phyloP scores from a whole-genome alignment of 768 basidiomycete species.

The Cyclocybe aegerita region DNA sequence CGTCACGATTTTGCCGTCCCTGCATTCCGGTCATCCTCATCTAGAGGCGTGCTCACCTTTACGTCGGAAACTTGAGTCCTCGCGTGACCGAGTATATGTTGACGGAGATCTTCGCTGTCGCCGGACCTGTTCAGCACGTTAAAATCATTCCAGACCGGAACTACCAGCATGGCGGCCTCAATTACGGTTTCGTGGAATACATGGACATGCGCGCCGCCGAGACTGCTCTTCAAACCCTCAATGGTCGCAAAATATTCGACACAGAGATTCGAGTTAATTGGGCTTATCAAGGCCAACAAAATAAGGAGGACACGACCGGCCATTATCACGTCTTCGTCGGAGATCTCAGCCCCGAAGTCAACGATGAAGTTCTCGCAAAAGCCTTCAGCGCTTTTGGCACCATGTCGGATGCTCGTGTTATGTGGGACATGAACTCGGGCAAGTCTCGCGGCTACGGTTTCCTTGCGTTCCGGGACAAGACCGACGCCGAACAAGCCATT shows the following conservation, averaged over 20 bases:
- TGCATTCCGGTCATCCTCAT: constrained; percentile 18
- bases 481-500: constrained; percentile 99
- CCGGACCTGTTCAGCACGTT: constrained; percentile 96
- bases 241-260: constrained; percentile 99
- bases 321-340: constrained; percentile 99
- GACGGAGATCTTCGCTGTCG: constrained; percentile 95
- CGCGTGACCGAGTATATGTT: constrained; percentile 99
- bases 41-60: constrained; percentile 93
- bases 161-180: constrained; percentile 98
- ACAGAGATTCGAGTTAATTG: constrained; percentile 99
- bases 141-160: constrained; percentile 99
- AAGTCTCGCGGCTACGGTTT: constrained; percentile 98
- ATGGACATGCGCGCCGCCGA: constrained; percentile 98
- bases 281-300: constrained; percentile 98
- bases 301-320: constrained; percentile 97
- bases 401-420: constrained; percentile 95
- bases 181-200: constrained; percentile 99
- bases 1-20: constrained; percentile 19
- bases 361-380: constrained; percentile 94
- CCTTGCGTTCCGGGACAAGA: constrained; percentile 97
- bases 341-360: constrained; percentile 99
- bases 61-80: constrained; percentile 97
- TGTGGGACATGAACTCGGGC: constrained; percentile 99
- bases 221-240: constrained; percentile 97
- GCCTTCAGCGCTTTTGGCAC: constrained; percentile 97